phyloP scores from a whole-genome alignment of 2,329 filamentous ascomycete species.

The Tolypocladium inflatum region DNA sequence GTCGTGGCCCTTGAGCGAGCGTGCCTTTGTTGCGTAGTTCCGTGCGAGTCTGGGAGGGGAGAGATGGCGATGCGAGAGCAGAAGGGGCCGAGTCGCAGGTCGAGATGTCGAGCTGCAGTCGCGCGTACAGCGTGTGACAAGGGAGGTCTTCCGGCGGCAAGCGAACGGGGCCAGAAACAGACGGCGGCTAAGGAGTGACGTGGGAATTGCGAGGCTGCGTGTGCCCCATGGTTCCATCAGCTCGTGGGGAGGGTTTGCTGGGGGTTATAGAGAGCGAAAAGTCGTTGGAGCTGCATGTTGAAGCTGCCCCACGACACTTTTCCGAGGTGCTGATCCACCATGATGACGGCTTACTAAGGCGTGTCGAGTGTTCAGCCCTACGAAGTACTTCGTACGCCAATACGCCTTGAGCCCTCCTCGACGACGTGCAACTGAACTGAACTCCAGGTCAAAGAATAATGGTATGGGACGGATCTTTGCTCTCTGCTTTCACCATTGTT shows the following conservation, averaged over 20 bases:
- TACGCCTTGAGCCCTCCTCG: no score
- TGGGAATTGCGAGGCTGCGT: constrained; percentile 7
- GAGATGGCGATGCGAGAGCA: neutral
- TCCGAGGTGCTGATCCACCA: neutral
- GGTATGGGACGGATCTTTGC: no score
- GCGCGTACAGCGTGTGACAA: neutral
- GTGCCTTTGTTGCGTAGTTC: neutral
- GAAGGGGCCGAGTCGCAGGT: neutral
- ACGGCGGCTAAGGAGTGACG: constrained; percentile 1
- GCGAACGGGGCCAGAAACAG: neutral
- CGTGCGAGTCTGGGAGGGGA: no score
- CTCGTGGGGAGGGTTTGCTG: neutral
- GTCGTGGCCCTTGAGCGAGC: neutral
- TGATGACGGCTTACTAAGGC: neutral
- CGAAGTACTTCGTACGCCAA: no score
- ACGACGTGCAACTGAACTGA: no score
- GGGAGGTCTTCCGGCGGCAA: neutral
- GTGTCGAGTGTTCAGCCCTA: neutral
- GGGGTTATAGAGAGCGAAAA: neutral
- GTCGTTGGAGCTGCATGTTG: neutral
- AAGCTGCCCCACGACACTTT: constrained; percentile 6
- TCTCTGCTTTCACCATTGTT: no score
- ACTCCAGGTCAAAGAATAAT: no score
- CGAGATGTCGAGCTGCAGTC: neutral
- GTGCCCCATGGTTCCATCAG: constrained; percentile 20